Evolutionary conservation across 1,139 yeast species (phyloP).

Genomic region (Suhomyces atakaporum): DNA sequence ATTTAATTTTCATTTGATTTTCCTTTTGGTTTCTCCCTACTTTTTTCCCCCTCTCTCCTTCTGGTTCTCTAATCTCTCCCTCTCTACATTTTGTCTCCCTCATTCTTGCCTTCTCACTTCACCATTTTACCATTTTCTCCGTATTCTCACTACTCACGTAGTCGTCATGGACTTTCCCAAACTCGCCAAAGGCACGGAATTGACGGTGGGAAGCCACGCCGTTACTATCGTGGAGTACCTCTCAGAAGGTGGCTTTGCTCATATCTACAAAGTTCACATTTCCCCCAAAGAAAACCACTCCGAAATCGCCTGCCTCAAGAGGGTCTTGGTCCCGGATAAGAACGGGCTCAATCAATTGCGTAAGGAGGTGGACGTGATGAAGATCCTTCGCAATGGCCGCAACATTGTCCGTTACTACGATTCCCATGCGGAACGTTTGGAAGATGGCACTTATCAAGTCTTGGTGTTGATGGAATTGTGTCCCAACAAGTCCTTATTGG

Average conservation of each 20-base stretch:
- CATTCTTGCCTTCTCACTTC: not conserved
- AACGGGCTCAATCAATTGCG: slow-evolving; percentile 63
- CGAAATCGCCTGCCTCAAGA: slow-evolving; percentile 63
- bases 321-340: slow-evolving; percentile 75
- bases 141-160: too few relatives aligned
- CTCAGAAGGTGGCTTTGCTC: slow-evolving; percentile 54
- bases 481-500: slow-evolving; percentile 68
- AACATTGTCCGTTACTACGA: slow-evolving; percentile 71
- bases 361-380: slow-evolving; percentile 83
- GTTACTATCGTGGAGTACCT: slow-evolving; percentile 40
- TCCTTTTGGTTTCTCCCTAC: not conserved
- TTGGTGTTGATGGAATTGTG: slow-evolving; percentile 78
- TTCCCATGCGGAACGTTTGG: slow-evolving; percentile 71
- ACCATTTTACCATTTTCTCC: too few relatives aligned
- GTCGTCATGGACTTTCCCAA: slow-evolving; percentile 30
- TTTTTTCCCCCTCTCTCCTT: not conserved
- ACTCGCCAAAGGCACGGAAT: slow-evolving; percentile 43
- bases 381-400: slow-evolving; percentile 54
- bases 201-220: slow-evolving; percentile 47
- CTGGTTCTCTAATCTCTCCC: too few relatives aligned
- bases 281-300: slow-evolving; percentile 39
- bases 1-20: too few relatives aligned
- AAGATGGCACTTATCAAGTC: slow-evolving; percentile 64
- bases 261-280: slow-evolving; percentile 60
- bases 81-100: not conserved